A percentile compares a stretch with the other conserved stretches of the same genome.
These are phyloP conservation scores for Luffa acutangula DNA, from an alignment of 306 rosid species.

Conservation along the genomic window DNA sequence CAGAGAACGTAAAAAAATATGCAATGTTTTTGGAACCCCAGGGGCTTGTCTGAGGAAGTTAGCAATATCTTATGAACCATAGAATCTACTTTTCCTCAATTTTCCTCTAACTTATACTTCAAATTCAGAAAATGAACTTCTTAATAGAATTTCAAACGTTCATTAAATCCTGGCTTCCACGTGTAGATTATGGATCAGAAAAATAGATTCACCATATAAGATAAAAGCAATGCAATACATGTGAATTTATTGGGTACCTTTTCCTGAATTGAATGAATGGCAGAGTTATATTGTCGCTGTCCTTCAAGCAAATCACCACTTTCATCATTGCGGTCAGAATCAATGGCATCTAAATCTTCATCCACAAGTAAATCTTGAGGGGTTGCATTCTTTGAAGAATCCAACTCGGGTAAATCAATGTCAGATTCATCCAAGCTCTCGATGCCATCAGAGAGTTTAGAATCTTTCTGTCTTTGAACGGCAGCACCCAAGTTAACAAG, in stretches of 20 bases:
- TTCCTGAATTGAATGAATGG: conserved; percentile 95
- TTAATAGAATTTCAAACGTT: not conserved
- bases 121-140: not conserved
- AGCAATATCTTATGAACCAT: not conserved
- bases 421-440: conserved; percentile 77
- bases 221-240: not conserved
- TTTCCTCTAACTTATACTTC: not conserved
- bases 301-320: conserved; percentile 92
- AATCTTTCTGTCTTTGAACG: conserved; percentile 95
- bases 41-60: not conserved
- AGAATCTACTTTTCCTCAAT: not conserved
- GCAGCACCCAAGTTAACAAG: conserved; percentile 98
- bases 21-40: not conserved
- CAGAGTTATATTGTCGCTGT: conserved; percentile 95
- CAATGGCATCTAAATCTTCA: conserved; percentile 60
- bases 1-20: not conserved
- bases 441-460: conserved; percentile 59
- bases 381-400: conserved; percentile 50
- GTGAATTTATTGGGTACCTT: conserved; percentile 34
- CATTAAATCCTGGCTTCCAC: not conserved
- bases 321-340: conserved; percentile 68
- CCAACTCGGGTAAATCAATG: conserved; percentile 64
- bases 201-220: not conserved
- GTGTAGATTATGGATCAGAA: not conserved
- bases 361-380: conserved; percentile 51